Evolutionary conservation across 257 asterid species (phyloP).

Genomic region (Nicotiana undulata): DNA sequence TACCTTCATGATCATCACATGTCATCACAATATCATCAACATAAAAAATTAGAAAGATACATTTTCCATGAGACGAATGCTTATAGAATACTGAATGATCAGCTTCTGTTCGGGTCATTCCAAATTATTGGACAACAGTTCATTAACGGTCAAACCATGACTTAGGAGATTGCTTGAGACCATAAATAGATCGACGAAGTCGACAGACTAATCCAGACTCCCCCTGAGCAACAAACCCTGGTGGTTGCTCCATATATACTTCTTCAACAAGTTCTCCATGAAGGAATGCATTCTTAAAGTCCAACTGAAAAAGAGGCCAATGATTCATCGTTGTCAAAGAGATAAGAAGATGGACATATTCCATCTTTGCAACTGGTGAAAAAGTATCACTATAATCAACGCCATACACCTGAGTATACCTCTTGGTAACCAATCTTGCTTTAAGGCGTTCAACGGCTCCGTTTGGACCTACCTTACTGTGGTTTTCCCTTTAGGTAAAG

Average conservation of each 20-base stretch:
- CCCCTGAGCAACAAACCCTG: background rate
- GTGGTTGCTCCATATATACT: background rate
- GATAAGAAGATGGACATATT: no score
- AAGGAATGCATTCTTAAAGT: no score
- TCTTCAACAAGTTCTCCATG: no score
- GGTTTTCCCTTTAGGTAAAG: no score
- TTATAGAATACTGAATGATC: background rate
- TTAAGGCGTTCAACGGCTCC: no score
- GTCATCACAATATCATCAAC: slow-evolving; percentile 8
- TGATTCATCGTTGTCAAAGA: no score
- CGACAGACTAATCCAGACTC: background rate
- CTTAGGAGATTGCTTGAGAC: background rate
- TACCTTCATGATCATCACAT: background rate
- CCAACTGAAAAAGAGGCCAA: no score
- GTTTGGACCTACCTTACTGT: no score
- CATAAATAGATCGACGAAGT: background rate
- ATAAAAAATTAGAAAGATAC: background rate
- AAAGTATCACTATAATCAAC: no score
- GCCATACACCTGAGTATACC: no score
- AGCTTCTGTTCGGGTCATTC: background rate
- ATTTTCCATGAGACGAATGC: background rate
- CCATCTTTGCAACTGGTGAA: no score
- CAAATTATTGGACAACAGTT: background rate
- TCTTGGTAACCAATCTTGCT: no score
- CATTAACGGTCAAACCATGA: background rate